Evolutionary conservation across 768 basidiomycete genomes (phyloP).

Genomic region (Kwoniella pini): DNA sequence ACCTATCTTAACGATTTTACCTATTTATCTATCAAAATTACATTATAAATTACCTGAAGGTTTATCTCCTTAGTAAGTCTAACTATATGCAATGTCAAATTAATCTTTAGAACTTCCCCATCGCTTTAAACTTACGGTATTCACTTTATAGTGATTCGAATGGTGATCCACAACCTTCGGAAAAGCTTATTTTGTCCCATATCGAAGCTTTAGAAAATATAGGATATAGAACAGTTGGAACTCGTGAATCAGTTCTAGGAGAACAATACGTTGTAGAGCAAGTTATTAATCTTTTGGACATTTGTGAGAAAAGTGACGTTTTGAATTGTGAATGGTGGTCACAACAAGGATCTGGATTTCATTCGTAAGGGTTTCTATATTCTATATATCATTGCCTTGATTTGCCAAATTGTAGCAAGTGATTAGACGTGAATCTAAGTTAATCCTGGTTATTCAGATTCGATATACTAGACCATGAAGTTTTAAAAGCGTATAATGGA

Average conservation of each 20-base stretch:
- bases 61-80: slow-evolving; percentile 12
- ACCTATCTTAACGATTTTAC: slow-evolving; percentile 21
- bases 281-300: slow-evolving; percentile 63
- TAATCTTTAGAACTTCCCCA: too few species aligned
- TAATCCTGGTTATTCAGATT: slow-evolving; percentile 61
- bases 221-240: slow-evolving; percentile 89
- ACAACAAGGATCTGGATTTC: slow-evolving; percentile 83
- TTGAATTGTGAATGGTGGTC: slow-evolving; percentile 91
- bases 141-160: slow-evolving; percentile 22
- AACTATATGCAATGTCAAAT: neutral
- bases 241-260: slow-evolving; percentile 78
- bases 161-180: slow-evolving; percentile 43
- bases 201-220: slow-evolving; percentile 66
- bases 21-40: slow-evolving; percentile 17
- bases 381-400: too few species aligned
- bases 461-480: slow-evolving; percentile 77
- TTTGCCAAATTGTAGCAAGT: too few species aligned
- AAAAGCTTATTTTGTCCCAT: slow-evolving; percentile 39
- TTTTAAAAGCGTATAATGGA: slow-evolving; percentile 83
- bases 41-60: slow-evolving; percentile 28
- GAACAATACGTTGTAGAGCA: slow-evolving; percentile 78
- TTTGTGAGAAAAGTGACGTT: slow-evolving; percentile 68
- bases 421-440: neutral
- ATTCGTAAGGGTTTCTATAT: slow-evolving; percentile 63
- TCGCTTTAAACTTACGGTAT: too few species aligned